A percentile compares a stretch with the other conserved stretches of the same genome.
Conservation (phyloP, 768 basidiomycete species). For the Clitopilus hobsonii region DNA sequence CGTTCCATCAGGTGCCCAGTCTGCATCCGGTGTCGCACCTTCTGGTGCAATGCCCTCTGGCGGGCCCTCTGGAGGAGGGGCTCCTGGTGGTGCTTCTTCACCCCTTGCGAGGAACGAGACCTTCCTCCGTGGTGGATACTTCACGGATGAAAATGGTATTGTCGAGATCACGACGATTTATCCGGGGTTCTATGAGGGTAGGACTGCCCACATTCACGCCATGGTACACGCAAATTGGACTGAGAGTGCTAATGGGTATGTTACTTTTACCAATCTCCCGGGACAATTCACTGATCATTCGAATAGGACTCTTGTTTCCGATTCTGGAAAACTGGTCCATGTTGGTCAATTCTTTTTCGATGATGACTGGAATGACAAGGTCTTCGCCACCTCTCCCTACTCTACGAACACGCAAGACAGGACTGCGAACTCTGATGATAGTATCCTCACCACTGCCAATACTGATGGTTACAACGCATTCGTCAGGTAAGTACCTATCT, state of each 20-base stretch:
- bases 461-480: conserved; percentile 20
- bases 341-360: conserved; percentile 33
- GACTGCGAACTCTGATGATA: conserved; percentile 23
- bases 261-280: background rate
- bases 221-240: conserved; percentile 22
- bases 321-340: conserved; percentile 23
- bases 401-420: conserved; percentile 19
- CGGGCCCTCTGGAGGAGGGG: background rate
- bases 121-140: conserved; percentile 28
- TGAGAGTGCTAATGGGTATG: conserved; percentile 13
- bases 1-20: background rate
- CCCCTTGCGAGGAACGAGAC: conserved; percentile 14
- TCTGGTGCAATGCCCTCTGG: background rate
- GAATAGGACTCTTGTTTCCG: conserved; percentile 21
- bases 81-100: background rate
- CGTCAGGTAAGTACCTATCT: conserved; percentile 14
- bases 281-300: background rate
- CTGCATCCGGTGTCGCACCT: background rate
- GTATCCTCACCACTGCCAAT: conserved; percentile 18
- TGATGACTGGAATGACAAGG: conserved; percentile 23
- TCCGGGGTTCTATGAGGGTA: conserved; percentile 26
- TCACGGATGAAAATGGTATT: conserved; percentile 23
- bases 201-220: conserved; percentile 28
- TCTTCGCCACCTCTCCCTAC: conserved; percentile 22
- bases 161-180: conserved; percentile 25